Conservation (phyloP, 2,329 filamentous ascomycete genomes). For the Cladosporium colombiae region DNA sequence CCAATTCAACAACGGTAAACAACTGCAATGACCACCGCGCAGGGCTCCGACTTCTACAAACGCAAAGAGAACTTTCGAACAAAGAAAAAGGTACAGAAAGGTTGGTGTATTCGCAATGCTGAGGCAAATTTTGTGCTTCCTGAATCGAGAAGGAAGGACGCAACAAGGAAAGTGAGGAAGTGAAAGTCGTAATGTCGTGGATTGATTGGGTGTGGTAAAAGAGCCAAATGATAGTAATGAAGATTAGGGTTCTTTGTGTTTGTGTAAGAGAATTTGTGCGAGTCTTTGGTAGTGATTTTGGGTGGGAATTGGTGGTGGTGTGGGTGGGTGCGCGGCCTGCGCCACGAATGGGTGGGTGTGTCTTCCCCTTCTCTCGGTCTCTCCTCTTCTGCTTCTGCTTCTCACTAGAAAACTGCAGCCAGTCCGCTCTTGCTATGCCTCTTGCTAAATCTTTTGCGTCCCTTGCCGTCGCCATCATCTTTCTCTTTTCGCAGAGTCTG, state of each 20-base stretch:
- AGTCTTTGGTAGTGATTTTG: not conserved
- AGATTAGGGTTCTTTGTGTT: constrained; percentile 10
- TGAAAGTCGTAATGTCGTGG: constrained; percentile 14
- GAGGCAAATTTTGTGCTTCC: not conserved
- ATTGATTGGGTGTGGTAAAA: not conserved
- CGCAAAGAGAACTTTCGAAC: not conserved
- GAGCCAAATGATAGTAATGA: constrained; percentile 18
- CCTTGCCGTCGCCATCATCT: constrained; percentile 49
- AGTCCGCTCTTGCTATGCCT: constrained; percentile 93
- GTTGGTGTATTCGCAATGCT: not conserved
- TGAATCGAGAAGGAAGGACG: not conserved
- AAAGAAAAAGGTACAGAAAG: not conserved
- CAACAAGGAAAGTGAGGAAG: not conserved
- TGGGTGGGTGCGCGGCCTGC: not conserved
- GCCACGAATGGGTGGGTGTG: not conserved
- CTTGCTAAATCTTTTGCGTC: constrained; percentile 76
- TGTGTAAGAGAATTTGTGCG: not conserved
- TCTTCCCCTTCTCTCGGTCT: not conserved
- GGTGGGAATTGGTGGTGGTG: not conserved
- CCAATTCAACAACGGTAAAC: not conserved
- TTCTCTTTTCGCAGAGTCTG: constrained; percentile 47
- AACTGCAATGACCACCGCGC: not conserved
- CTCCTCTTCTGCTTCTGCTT: not conserved
- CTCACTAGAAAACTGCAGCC: constrained; percentile 72
- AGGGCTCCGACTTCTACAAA: not conserved